These are phyloP conservation scores for Kwoniella sp. DNA, from an alignment of 768 basidiomycete species.

Conservation along the genomic window DNA sequence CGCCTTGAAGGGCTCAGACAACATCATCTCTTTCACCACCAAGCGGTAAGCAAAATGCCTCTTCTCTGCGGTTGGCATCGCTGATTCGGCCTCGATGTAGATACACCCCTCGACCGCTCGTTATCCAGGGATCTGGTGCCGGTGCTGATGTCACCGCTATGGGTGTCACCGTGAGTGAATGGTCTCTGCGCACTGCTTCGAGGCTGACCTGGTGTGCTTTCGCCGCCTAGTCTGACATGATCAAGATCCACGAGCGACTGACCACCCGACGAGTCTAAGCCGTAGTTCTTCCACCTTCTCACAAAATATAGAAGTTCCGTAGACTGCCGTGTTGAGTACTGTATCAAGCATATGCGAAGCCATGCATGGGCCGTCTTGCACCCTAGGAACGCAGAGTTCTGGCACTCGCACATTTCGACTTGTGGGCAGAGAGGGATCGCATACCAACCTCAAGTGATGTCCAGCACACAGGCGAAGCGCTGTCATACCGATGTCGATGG, in stretches of 20 bases:
- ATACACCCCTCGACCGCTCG: constrained; percentile 80
- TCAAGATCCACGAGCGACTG: constrained; percentile 54
- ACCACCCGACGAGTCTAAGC: constrained; percentile 8
- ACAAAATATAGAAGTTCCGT: too few relatives aligned
- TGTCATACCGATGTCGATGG: too few relatives aligned
- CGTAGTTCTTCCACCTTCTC: too few relatives aligned
- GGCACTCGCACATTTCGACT: too few relatives aligned
- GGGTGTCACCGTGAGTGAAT: constrained; percentile 67
- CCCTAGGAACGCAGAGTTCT: too few relatives aligned
- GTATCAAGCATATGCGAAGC: too few relatives aligned
- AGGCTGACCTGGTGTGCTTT: constrained; percentile 1
- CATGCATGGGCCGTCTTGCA: too few relatives aligned
- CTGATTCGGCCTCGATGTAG: too few relatives aligned
- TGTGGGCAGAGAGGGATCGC: too few relatives aligned
- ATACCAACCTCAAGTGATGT: too few relatives aligned
- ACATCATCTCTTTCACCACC: constrained; percentile 96
- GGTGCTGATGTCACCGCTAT: constrained; percentile 98
- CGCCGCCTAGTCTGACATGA: constrained; percentile 59
- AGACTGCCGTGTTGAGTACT: too few relatives aligned
- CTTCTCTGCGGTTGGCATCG: neutral
- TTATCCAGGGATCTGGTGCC: constrained; percentile 92
- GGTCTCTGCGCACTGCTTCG: neutral
- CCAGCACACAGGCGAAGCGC: too few relatives aligned
- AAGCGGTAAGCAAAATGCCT: constrained; percentile 59
- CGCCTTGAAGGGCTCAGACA: constrained; percentile 90